phyloP scores from a whole-genome alignment of 495 filamentous ascomycete genomes.

The Hapsidospora chrysogenum region DNA sequence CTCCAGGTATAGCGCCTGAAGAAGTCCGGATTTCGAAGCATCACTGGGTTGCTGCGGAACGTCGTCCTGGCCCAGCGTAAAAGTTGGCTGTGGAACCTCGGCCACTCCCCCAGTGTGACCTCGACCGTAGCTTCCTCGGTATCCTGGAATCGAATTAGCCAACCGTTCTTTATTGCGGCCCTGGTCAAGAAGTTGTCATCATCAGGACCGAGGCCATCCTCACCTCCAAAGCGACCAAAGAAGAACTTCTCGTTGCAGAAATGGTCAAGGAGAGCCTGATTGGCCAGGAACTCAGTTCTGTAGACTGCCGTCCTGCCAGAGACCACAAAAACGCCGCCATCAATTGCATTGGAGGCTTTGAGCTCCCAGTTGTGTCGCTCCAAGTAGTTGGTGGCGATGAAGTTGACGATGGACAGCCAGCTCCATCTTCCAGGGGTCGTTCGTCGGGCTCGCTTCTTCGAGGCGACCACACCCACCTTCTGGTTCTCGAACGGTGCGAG shows the following conservation, averaged over 20 bases:
- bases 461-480: slow-evolving; percentile 34
- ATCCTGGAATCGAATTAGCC: slow-evolving; percentile 47
- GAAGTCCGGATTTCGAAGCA: slow-evolving; percentile 24
- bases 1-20: slow-evolving; percentile 35
- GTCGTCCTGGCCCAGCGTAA: slow-evolving; percentile 46
- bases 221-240: no score
- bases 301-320: slow-evolving; percentile 35
- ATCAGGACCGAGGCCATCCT: slow-evolving; percentile 38
- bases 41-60: slow-evolving; percentile 44
- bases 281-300: slow-evolving; percentile 28
- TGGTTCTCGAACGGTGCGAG: slow-evolving; percentile 35
- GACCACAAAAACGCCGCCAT: slow-evolving; percentile 39
- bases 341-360: slow-evolving; percentile 31
- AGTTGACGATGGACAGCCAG: slow-evolving; percentile 25
- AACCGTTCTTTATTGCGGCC: slow-evolving; percentile 36
- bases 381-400: slow-evolving; percentile 35
- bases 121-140: slow-evolving; percentile 36
- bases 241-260: slow-evolving; percentile 42
- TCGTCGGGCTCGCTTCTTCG: slow-evolving; percentile 30
- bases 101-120: slow-evolving; percentile 38
- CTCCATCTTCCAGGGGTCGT: slow-evolving; percentile 11
- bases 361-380: slow-evolving; percentile 42
- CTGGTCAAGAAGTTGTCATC: slow-evolving; percentile 58
- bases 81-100: slow-evolving; percentile 42
- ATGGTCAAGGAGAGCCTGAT: slow-evolving; percentile 25